Evolutionary conservation across 805 yeast species (phyloP).

Genomic region (Cyberlindnera maritima): DNA sequence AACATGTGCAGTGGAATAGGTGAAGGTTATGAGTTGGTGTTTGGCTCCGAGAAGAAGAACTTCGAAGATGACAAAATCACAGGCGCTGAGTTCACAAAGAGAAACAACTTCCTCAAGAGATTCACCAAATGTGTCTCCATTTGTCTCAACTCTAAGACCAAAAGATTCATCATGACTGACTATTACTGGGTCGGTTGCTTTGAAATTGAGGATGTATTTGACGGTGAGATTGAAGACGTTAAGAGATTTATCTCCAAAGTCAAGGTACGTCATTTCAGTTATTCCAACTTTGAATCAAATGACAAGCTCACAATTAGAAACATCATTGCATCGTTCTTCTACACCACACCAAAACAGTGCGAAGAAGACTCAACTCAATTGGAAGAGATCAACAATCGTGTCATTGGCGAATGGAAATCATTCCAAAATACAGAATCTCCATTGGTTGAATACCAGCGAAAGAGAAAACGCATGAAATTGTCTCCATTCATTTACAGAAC

Average conservation of each 20-base stretch:
- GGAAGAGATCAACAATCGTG: slow-evolving; percentile 14
- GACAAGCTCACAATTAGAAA: slow-evolving; percentile 24
- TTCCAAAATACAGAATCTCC: slow-evolving; percentile 12
- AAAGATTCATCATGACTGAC: slow-evolving; percentile 26
- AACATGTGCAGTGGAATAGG: slow-evolving; percentile 22
- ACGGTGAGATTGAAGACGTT: slow-evolving; percentile 27
- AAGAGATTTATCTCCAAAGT: slow-evolving; percentile 24
- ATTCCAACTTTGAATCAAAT: slow-evolving; percentile 21
- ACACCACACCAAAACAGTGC: slow-evolving; percentile 12
- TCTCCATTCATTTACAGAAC: slow-evolving; percentile 21
- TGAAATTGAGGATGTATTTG: slow-evolving; percentile 25
- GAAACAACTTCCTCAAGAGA: slow-evolving; percentile 24
- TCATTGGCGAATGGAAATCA: slow-evolving; percentile 23
- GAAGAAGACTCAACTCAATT: slow-evolving; percentile 3
- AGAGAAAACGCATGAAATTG: slow-evolving; percentile 9
- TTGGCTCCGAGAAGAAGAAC: slow-evolving; percentile 19
- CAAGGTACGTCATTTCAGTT: slow-evolving; percentile 25
- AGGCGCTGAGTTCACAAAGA: slow-evolving; percentile 25
- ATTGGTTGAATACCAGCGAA: neutral
- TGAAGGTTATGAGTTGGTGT: slow-evolving; percentile 29
- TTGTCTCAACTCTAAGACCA: slow-evolving; percentile 27
- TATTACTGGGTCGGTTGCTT: slow-evolving; percentile 29
- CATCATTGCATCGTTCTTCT: slow-evolving; percentile 23
- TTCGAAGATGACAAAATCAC: slow-evolving; percentile 7
- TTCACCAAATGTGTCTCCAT: slow-evolving; percentile 28